These are phyloP conservation scores for Emericellopsis terricola DNA, from an alignment of 495 filamentous ascomycete genomes.

Conservation along the genomic window DNA sequence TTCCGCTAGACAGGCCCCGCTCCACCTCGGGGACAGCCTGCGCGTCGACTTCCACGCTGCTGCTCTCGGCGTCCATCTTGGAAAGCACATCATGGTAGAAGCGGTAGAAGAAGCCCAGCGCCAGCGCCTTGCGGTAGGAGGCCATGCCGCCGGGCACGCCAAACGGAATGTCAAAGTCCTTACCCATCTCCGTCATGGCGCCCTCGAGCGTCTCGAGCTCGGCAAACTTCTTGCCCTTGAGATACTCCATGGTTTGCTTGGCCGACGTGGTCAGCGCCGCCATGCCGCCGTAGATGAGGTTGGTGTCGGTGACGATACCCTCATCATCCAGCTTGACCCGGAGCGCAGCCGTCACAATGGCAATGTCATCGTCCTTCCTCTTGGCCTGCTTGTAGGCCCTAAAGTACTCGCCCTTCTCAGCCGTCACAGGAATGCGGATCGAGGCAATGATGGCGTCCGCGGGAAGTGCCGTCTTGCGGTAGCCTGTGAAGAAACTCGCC, in stretches of 20 bases:
- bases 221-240: conserved; percentile 63
- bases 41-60: conserved; percentile 31
- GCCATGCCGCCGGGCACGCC: conserved; percentile 92
- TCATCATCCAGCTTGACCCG: conserved; percentile 47
- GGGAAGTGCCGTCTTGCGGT: conserved; percentile 68
- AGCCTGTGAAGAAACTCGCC: conserved; percentile 83
- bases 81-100: conserved; percentile 57
- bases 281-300: conserved; percentile 82
- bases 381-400: conserved; percentile 88
- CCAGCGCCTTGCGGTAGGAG: conserved; percentile 79
- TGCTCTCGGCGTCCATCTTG: conserved; percentile 19
- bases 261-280: conserved; percentile 72
- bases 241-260: conserved; percentile 49
- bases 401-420: conserved; percentile 49
- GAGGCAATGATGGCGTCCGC: conserved; percentile 69
- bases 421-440: conserved; percentile 64
- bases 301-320: conserved; percentile 48
- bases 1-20: conserved; percentile 41
- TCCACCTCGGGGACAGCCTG: conserved; percentile 51
- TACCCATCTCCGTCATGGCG: conserved; percentile 67
- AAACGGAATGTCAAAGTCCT: conserved; percentile 73
- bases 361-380: conserved; percentile 92
- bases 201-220: conserved; percentile 71
- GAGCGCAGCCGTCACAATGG: conserved; percentile 77
- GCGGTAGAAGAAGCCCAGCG: conserved; percentile 74